phyloP scores from a whole-genome alignment of 1,139 yeast species.

The Scheffersomyces stambukii region DNA sequence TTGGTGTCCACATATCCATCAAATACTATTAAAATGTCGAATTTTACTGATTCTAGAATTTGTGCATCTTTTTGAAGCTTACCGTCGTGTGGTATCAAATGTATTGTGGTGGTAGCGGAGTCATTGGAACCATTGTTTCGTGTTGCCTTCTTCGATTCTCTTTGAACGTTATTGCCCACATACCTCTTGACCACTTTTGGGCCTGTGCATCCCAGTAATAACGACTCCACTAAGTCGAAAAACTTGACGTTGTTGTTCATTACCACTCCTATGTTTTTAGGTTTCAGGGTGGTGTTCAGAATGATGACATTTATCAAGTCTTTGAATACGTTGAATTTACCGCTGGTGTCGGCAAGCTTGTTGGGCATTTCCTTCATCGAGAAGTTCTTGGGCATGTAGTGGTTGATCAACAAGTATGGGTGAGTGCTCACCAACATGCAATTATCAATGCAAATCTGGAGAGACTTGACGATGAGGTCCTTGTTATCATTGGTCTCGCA shows the following conservation, averaged over 20 bases:
- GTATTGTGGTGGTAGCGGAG: slow-evolving; percentile 21
- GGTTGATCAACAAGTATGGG: slow-evolving; percentile 81
- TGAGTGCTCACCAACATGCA: slow-evolving; percentile 81
- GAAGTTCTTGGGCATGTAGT: slow-evolving; percentile 80
- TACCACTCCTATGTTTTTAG: slow-evolving; percentile 34
- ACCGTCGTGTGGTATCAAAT: slow-evolving; percentile 44
- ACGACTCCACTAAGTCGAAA: slow-evolving; percentile 75
- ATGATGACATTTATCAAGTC: slow-evolving; percentile 50
- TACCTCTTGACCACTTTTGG: slow-evolving; percentile 55
- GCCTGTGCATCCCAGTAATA: slow-evolving; percentile 64
- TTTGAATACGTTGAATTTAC: slow-evolving; percentile 70
- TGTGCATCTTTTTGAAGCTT: slow-evolving; percentile 26
- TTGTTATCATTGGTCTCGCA: slow-evolving; percentile 64
- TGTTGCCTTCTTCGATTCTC: slow-evolving; percentile 31
- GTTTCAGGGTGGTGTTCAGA: slow-evolving; percentile 33
- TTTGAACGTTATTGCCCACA: slow-evolving; percentile 49
- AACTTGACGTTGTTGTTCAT: slow-evolving; percentile 39
- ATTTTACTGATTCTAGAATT: slow-evolving; percentile 24
- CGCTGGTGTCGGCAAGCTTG: slow-evolving; percentile 76
- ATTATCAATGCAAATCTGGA: slow-evolving; percentile 70
- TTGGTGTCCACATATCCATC: slow-evolving; percentile 62
- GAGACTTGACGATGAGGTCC: slow-evolving; percentile 60
- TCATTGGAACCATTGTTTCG: slow-evolving; percentile 10
- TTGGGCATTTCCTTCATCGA: slow-evolving; percentile 73
- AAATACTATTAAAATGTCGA: slow-evolving; percentile 64